Conservation (phyloP, 73 alveolate genomes). For the Tetrahymena borealis region DNA sequence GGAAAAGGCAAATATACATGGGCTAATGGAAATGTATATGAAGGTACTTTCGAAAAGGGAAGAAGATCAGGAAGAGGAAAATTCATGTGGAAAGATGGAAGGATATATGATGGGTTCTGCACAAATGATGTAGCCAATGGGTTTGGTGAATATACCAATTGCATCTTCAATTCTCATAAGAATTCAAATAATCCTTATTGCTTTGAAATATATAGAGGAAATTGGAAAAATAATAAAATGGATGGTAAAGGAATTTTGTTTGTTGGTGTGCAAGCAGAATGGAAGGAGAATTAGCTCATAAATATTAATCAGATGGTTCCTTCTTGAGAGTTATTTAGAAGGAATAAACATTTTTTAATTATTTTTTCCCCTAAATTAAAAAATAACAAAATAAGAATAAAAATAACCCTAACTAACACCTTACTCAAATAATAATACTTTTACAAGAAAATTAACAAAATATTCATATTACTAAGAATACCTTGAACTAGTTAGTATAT, state of each 20-base stretch:
- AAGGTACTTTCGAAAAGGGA: slow-evolving; percentile 52
- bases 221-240: slow-evolving; percentile 57
- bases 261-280: background rate
- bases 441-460: too few species aligned
- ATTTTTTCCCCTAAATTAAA: too few species aligned
- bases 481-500: too few species aligned
- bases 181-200: slow-evolving; percentile 20
- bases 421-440: too few species aligned
- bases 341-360: too few species aligned
- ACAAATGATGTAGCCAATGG: slow-evolving; percentile 63
- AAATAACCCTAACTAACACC: too few species aligned
- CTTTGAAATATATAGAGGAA: slow-evolving; percentile 52
- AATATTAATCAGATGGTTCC: background rate
- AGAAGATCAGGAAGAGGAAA: slow-evolving; percentile 56
- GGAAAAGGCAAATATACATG: slow-evolving; percentile 59
- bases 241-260: slow-evolving; percentile 53
- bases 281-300: background rate
- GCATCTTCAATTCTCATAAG: slow-evolving; percentile 7
- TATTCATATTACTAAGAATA: too few species aligned
- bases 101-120: slow-evolving; percentile 57
- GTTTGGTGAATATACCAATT: slow-evolving; percentile 26
- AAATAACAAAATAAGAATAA: too few species aligned
- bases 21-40: slow-evolving; percentile 63
- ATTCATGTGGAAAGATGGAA: slow-evolving; percentile 63
- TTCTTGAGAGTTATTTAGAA: background rate